Evolutionary conservation across 2,329 filamentous ascomycete species (phyloP).

Genomic region (Diaporthe batatas): DNA sequence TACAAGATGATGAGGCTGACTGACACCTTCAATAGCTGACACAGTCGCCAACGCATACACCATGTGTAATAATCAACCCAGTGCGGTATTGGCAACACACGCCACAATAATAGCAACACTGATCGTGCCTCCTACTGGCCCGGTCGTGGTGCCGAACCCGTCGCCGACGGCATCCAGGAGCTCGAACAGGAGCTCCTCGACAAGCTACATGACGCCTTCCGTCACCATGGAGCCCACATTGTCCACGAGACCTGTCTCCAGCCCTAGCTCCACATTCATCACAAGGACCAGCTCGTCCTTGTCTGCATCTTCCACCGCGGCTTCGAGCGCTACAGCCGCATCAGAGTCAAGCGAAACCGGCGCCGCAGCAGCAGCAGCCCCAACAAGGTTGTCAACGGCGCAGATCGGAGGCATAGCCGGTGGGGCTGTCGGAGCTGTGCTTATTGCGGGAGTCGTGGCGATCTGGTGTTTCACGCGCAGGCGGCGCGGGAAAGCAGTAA

Average conservation of each 20-base stretch:
- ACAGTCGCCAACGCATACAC: slow-evolving; percentile 64
- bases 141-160: slow-evolving; percentile 49
- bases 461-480: slow-evolving; percentile 31
- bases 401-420: slow-evolving; percentile 72
- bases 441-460: slow-evolving; percentile 60
- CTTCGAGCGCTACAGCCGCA: slow-evolving; percentile 1
- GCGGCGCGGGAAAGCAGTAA: slow-evolving; percentile 1
- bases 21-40: slow-evolving; percentile 49
- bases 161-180: slow-evolving; percentile 40
- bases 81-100: slow-evolving; percentile 70
- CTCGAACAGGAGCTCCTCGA: slow-evolving; percentile 41
- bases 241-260: slow-evolving; percentile 2
- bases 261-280: slow-evolving; percentile 65
- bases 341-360: slow-evolving; percentile 21
- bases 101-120: slow-evolving; percentile 70
- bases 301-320: slow-evolving; percentile 33
- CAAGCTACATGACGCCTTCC: slow-evolving; percentile 33
- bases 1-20: slow-evolving; percentile 41
- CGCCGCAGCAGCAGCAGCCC: slow-evolving; percentile 9
- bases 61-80: slow-evolving; percentile 68
- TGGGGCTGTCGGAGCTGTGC: slow-evolving; percentile 63
- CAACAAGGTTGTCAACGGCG: slow-evolving; percentile 50
- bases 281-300: slow-evolving; percentile 75
- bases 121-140: slow-evolving; percentile 54
- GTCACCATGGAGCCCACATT: slow-evolving; percentile 38